Evolutionary conservation across 2,329 filamentous ascomycete species (phyloP).

Genomic region (Trichoderma brevicompactum): DNA sequence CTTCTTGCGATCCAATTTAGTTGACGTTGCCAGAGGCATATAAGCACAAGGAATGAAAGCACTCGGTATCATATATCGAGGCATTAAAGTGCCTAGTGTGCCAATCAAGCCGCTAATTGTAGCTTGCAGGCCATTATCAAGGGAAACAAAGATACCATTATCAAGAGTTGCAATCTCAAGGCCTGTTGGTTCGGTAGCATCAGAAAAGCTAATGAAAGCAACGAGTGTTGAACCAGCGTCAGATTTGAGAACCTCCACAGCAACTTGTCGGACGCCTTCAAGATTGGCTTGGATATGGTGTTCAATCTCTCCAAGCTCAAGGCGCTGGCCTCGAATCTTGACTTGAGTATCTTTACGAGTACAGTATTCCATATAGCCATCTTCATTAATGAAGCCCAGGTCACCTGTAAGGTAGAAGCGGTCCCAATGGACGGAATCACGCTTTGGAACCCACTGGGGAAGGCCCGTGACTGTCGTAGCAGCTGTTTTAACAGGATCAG

Average conservation of each 20-base stretch:
- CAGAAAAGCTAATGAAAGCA: conserved; percentile 20
- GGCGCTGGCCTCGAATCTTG: conserved; percentile 34
- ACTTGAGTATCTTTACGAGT: conserved; percentile 35
- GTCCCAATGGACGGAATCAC: neutral
- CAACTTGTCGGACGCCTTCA: conserved; percentile 18
- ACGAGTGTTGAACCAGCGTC: neutral
- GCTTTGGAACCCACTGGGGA: conserved; percentile 13
- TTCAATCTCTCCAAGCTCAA: conserved; percentile 33
- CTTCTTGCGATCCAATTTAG: conserved; percentile 29
- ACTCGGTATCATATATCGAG: conserved; percentile 23
- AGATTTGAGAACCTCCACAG: conserved; percentile 23
- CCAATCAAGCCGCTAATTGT: conserved; percentile 8
- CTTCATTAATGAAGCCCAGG: conserved; percentile 28
- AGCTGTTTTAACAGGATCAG: conserved; percentile 8
- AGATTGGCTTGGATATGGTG: conserved; percentile 25
- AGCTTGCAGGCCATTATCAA: neutral
- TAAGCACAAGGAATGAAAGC: conserved; percentile 22
- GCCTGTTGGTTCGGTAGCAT: neutral
- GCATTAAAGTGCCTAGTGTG: conserved; percentile 7
- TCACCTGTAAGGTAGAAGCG: conserved; percentile 32
- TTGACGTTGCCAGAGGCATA: conserved; percentile 22
- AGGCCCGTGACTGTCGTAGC: conserved; percentile 2
- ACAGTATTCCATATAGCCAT: conserved; percentile 31
- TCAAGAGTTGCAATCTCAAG: neutral
- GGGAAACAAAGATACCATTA: neutral